Conservation (phyloP, 2,329 filamentous ascomycete genomes). For the Cladophialophora immunda region DNA sequence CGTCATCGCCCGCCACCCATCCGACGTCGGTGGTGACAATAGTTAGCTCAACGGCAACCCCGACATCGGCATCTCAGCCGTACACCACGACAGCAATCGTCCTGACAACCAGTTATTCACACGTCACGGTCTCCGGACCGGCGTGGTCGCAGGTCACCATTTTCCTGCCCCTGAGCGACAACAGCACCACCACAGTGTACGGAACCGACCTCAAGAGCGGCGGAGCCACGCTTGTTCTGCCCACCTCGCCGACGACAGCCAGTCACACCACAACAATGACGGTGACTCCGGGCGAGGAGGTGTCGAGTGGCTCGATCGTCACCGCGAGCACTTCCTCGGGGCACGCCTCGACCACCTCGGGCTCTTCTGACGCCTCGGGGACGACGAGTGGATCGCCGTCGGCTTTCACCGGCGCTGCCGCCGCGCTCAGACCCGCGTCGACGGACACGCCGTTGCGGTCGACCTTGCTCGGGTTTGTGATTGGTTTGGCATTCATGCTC, state of each 20-base stretch:
- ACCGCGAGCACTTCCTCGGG: too few relatives aligned
- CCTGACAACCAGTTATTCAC: conserved; percentile 26
- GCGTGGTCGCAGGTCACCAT: conserved; percentile 27
- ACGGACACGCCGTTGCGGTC: neutral
- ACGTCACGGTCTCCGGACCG: conserved; percentile 15
- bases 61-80: conserved; percentile 1
- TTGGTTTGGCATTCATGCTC: conserved; percentile 3
- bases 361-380: neutral
- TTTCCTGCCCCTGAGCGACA: conserved; percentile 29
- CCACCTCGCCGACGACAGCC: conserved; percentile 22
- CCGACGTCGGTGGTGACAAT: conserved; percentile 10
- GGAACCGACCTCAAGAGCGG: conserved; percentile 29
- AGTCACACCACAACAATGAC: conserved; percentile 27
- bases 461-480: conserved; percentile 4
- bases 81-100: conserved; percentile 25
- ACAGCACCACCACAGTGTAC: conserved; percentile 34
- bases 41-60: neutral
- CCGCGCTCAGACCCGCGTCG: conserved; percentile 3
- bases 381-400: conserved; percentile 10
- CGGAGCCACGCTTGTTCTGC: conserved; percentile 31
- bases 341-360: neutral
- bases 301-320: neutral
- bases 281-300: conserved; percentile 7
- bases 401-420: conserved; percentile 24
- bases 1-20: conserved; percentile 6